Conservation (phyloP, 108 stramenopile genomes). For the Skeletonema tropicum region DNA sequence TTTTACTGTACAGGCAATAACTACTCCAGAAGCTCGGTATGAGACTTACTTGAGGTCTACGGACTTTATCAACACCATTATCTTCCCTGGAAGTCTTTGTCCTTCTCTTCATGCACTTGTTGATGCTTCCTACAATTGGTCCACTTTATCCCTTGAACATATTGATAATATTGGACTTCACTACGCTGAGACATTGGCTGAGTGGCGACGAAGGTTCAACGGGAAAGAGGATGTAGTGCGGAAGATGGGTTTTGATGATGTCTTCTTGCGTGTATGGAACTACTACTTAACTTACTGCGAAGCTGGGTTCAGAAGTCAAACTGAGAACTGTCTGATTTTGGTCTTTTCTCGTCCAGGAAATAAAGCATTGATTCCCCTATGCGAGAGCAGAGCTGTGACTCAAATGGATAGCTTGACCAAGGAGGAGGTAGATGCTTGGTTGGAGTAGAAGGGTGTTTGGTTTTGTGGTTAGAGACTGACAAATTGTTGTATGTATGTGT, state of each 20-base stretch:
- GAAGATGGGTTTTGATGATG: constrained; percentile 92
- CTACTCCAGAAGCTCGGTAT: constrained; percentile 94
- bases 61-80: constrained; percentile 97
- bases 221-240: constrained; percentile 61
- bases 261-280: constrained; percentile 94
- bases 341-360: constrained; percentile 82
- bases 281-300: constrained; percentile 97
- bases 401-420: constrained; percentile 59
- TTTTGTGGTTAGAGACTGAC: not conserved
- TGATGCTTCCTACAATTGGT: constrained; percentile 82
- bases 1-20: constrained; percentile 68
- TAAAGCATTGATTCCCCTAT: constrained; percentile 59
- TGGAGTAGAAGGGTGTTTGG: constrained; percentile 8
- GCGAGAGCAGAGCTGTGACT: constrained; percentile 66
- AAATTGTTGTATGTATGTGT: too few species aligned
- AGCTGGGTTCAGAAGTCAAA: constrained; percentile 89
- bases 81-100: constrained; percentile 94
- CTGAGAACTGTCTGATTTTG: constrained; percentile 77
- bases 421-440: constrained; percentile 59
- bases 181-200: constrained; percentile 94
- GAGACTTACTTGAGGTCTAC: constrained; percentile 87
- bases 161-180: constrained; percentile 93
- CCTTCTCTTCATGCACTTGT: constrained; percentile 90
- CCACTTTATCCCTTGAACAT: constrained; percentile 82
- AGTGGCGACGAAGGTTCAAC: constrained; percentile 95